Evolutionary conservation across 2,329 filamentous ascomycete genomes (phyloP).

Genomic region (Leptosphaerulina australis): DNA sequence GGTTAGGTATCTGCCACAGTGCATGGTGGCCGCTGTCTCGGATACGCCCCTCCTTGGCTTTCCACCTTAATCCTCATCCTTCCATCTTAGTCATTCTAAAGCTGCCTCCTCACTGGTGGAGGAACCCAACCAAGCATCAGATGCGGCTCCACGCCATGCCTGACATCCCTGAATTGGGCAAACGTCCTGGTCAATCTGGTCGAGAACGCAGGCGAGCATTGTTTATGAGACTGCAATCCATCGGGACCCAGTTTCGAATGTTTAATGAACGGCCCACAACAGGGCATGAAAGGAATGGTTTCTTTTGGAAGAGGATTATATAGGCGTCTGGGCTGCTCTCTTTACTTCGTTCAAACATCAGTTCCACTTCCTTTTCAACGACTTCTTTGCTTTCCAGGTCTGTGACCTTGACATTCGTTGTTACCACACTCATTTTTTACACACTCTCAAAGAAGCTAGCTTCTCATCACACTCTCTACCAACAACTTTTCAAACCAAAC

Average conservation of each 20-base stretch:
- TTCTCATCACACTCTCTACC: slow-evolving; percentile 37
- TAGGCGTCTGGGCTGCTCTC: slow-evolving; percentile 19
- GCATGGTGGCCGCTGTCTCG: slow-evolving; percentile 35
- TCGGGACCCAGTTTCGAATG: slow-evolving; percentile 40
- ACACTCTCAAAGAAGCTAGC: slow-evolving; percentile 42
- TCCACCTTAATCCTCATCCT: slow-evolving; percentile 27
- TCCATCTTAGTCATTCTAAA: slow-evolving; percentile 18
- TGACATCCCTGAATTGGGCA: slow-evolving; percentile 22
- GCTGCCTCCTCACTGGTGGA: slow-evolving; percentile 36
- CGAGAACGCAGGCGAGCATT: slow-evolving; percentile 27
- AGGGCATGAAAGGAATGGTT: slow-evolving; percentile 20
- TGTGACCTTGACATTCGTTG: slow-evolving; percentile 50
- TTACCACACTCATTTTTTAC: slow-evolving; percentile 42
- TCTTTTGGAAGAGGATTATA: slow-evolving; percentile 25
- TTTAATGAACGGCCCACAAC: slow-evolving; percentile 46
- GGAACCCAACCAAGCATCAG: slow-evolving; percentile 30
- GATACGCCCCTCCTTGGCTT: slow-evolving; percentile 24
- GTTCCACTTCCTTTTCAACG: slow-evolving; percentile 32
- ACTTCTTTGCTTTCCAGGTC: slow-evolving; percentile 41
- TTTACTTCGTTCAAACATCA: slow-evolving; percentile 22
- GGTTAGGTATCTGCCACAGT: slow-evolving; percentile 19
- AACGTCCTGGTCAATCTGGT: slow-evolving; percentile 22
- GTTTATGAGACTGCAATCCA: slow-evolving; percentile 28
- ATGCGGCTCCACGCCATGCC: slow-evolving; percentile 27
- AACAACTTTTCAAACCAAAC: slow-evolving; percentile 21